phyloP scores from a whole-genome alignment of 768 basidiomycete genomes.

The Boletus coccyginus region DNA sequence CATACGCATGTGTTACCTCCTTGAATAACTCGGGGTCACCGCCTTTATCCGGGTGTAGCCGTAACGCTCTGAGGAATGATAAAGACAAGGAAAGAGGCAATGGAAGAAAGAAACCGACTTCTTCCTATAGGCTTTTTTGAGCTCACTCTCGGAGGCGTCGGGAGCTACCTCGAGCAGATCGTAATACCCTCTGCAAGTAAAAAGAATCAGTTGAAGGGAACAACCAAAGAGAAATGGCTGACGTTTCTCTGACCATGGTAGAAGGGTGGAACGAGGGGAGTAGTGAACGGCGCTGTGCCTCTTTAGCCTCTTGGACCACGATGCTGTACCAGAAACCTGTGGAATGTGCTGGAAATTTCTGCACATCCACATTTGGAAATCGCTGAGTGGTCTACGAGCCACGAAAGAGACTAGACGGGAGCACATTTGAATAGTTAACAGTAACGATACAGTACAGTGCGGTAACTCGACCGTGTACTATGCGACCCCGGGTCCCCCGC shows the following conservation, averaged over 20 bases:
- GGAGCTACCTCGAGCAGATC: constrained; percentile 87
- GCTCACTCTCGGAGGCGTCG: constrained; percentile 75
- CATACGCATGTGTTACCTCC: constrained; percentile 93
- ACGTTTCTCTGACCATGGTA: constrained; percentile 74
- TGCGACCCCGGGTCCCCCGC: constrained; percentile 16
- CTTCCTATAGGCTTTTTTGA: constrained; percentile 96
- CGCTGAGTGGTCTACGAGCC: not conserved
- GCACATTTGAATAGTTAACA: not conserved
- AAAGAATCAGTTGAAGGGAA: not conserved
- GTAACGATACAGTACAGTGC: not conserved
- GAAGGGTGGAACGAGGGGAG: constrained; percentile 11
- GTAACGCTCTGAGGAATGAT: constrained; percentile 58
- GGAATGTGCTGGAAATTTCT: constrained; percentile 36
- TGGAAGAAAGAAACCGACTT: constrained; percentile 49
- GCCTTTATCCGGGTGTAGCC: constrained; percentile 90
- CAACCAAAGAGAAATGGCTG: not conserved
- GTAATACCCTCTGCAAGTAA: constrained; percentile 71
- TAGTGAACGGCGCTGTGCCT: constrained; percentile 11
- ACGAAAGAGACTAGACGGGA: too few species aligned
- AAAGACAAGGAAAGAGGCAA: constrained; percentile 1
- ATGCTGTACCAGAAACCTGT: constrained; percentile 33
- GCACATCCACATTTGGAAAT: constrained; percentile 21
- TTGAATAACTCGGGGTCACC: constrained; percentile 98
- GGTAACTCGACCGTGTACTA: not conserved
- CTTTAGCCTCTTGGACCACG: constrained; percentile 27